phyloP scores from a whole-genome alignment of 2,329 filamentous ascomycete genomes.

The Colletotrichum liriopes region DNA sequence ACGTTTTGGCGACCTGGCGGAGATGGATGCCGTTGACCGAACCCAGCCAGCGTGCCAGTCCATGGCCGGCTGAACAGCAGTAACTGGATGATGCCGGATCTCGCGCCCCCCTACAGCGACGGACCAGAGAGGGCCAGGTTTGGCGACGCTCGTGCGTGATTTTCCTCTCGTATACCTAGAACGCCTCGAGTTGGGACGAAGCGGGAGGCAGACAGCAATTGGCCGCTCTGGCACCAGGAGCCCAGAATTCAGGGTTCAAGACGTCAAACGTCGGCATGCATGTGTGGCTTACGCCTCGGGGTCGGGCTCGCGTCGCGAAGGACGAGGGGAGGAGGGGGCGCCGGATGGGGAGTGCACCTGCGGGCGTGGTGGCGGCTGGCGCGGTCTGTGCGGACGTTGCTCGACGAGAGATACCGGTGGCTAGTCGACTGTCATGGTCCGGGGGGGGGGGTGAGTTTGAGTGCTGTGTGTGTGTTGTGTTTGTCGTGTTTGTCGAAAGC shows the following conservation, averaged over 20 bases:
- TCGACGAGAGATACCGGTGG: neutral
- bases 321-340: neutral
- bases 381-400: constrained; percentile 6
- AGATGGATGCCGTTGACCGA: neutral
- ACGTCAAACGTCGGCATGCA: constrained; percentile 25
- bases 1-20: neutral
- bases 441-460: neutral
- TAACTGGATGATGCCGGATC: neutral
- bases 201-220: neutral
- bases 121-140: neutral
- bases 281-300: constrained; percentile 22
- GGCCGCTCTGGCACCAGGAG: neutral
- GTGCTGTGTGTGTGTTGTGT: no score
- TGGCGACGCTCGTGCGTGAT: neutral
- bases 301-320: constrained; percentile 34
- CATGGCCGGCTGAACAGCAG: neutral
- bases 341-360: neutral
- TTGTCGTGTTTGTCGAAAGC: neutral
- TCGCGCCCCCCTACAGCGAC: neutral
- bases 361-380: constrained; percentile 6
- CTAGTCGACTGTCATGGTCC: neutral
- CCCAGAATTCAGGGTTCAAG: constrained; percentile 30
- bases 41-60: neutral
- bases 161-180: neutral
- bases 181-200: neutral